Base-by-base conservation (phyloP, 306 rosid species). In the Ormosia emarginata region DNA sequence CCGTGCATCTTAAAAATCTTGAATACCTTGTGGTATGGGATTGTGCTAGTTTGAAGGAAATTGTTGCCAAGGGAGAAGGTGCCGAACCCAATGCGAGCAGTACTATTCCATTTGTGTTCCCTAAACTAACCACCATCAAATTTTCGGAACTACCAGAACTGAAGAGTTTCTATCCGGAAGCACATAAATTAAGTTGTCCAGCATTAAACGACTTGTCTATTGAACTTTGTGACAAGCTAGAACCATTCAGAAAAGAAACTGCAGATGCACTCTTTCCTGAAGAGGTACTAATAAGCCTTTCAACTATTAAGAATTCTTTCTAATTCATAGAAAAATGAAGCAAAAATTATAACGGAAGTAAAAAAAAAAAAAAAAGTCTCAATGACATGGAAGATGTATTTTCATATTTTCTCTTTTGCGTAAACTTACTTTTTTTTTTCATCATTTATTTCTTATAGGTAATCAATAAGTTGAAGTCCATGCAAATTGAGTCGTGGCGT, bases 381-480 rank as follows among this genome's bases (percentile, higher is more conserved):
- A 30, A 12, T 74, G 14, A 2, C 32, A 74, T 37, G 37, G 13
- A 40, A 50, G 29, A 1, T 29, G 17, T 0, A 40, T 14, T 40
- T 30, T 69, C 29, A 0, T 32, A 8, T 61, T 59, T 12, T 33
- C 37, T 34, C 10, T 17, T 9, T 62, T 17, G 7, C 11, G 2
- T 33, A 2, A 24, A 67, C 4, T 58, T 44, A 1, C 10, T 15
- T 1, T 63, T 10, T n/a, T 44, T 71, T 33, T 33, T 8, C 9
- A 17, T 37, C 2, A 5, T 59, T 37, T 5, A 33, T 77, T 77
- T 59, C 9, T 37, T 80, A 6, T 17, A 80, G 84, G 84, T 39
- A 8, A 62, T 81, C 24, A 49, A 72, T 8, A 63, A 62, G 2
- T 62, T 81, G 67, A 81, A 62, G 67, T 57, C 37, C 71, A 56